Evolutionary conservation across 129 eudicot species (phyloP).

Genomic region (Tanacetum coccineum): DNA sequence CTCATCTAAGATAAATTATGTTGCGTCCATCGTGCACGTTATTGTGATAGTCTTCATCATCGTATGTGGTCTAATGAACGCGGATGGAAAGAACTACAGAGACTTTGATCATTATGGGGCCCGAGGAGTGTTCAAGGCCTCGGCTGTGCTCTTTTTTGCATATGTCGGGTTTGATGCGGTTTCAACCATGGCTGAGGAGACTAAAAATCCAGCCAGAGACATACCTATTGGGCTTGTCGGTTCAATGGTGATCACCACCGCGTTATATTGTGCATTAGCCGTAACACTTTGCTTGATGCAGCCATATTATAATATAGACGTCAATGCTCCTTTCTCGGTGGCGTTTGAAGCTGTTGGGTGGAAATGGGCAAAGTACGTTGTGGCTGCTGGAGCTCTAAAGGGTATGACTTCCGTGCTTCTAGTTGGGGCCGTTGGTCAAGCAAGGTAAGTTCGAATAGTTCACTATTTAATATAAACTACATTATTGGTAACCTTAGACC

Average conservation of each 20-base stretch:
- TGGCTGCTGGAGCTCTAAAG: conserved; percentile 79
- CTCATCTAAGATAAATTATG: conserved; percentile 67
- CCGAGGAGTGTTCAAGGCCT: conserved; percentile 72
- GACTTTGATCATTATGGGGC: conserved; percentile 34
- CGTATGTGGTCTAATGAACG: conserved; percentile 60
- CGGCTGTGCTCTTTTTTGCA: conserved; percentile 73
- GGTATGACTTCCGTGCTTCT: conserved; percentile 87
- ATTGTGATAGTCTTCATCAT: conserved; percentile 67
- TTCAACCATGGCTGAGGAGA: conserved; percentile 90
- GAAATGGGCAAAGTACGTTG: conserved; percentile 83
- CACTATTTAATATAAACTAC: too few species aligned
- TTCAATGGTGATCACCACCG: conserved; percentile 64
- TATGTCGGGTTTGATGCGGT: conserved; percentile 87
- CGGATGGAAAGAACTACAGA: conserved; percentile 49
- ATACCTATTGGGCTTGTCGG: conserved; percentile 88
- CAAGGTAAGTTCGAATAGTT: conserved; percentile 32
- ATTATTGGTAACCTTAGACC: too few species aligned
- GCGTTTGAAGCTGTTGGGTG: conserved; percentile 55
- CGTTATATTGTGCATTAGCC: conserved; percentile 58
- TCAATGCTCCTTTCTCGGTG: conserved; percentile 61
- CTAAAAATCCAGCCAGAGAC: conserved; percentile 70
- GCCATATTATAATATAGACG: conserved; percentile 5
- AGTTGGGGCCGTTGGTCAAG: conserved; percentile 79
- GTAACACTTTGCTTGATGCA: conserved; percentile 69
- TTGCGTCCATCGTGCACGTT: conserved; percentile 66